Base-by-base conservation (phyloP, 2,329 filamentous ascomycete species). In the Cordyceps pruinosa region DNA sequence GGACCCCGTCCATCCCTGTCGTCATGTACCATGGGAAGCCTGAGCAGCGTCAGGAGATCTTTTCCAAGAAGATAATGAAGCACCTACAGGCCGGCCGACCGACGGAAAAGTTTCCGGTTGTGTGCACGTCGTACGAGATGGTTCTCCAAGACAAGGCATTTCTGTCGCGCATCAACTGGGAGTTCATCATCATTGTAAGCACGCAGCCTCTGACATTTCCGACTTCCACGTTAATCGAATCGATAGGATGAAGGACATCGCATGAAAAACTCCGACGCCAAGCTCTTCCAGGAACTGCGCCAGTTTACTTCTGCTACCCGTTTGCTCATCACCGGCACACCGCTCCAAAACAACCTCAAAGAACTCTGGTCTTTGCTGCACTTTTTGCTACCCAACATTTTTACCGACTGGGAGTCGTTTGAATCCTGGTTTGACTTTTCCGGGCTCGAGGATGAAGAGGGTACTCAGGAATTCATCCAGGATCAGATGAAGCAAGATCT, bases 371-470 rank as follows among this genome's bases (percentile, higher is more conserved):
- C 93, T 0, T 73, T 99, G 0, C 79, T 99, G 0, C 92, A 99
- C 66, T 99, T 99, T 65, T 76, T 99, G 0, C 81, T 97, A 48
- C 94, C 93, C 0, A 89, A 89, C 39, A 92, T 97, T 32, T 99
- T 99, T 65, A 90, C 92, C 46, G 89, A 96, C 65, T 86, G 95
- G 70, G 90, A 95, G 47, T 90, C 89, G 0, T 99, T 99, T 58
- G 90, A 97, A 66, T 85, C 85, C 1, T 97, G 93, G 92, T 99
- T 99, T 61, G 93, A 99, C 69, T 99, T 99, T 65, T 94, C 89
- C 0, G 92, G 91, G 8, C 78, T 99, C 1, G 84, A 95, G 56
- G 90, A 97, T 59, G 90, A 92, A 62, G 80, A 87, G 35, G 86
- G 85, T 0, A 88, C 90, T 1, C 85, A 89, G 50, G 84, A 92